Evolutionary conservation across 371 early-diverging fungal species (phyloP).

Genomic region (Syncephalastrum monosporum): DNA sequence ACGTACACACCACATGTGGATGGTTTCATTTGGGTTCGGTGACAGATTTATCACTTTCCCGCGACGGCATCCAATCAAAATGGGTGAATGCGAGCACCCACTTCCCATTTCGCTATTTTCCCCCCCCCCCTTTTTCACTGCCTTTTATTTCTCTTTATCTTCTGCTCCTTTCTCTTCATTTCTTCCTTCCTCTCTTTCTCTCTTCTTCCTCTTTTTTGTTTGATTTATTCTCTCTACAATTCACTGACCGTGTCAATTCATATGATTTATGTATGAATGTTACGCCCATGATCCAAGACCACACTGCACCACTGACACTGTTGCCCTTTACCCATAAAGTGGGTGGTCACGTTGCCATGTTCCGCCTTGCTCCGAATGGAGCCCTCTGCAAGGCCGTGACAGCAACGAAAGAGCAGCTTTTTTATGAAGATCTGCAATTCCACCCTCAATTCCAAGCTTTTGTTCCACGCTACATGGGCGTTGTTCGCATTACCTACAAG

Average conservation of each 20-base stretch:
- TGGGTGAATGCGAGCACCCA: too few relatives aligned
- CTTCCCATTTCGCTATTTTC: not conserved
- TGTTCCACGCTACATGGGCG: slow-evolving; percentile 35
- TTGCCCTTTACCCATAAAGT: slow-evolving; percentile 42
- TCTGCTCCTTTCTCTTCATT: slow-evolving; percentile 3
- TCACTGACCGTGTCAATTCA: not conserved
- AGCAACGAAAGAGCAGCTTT: slow-evolving; percentile 25
- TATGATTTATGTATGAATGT: not conserved
- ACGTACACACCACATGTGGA: too few relatives aligned
- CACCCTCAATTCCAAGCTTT: slow-evolving; percentile 31
- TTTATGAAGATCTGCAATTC: slow-evolving; percentile 27
- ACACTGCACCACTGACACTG: slow-evolving; percentile 24
- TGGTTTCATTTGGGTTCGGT: too few relatives aligned
- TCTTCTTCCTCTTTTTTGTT: slow-evolving; percentile 3
- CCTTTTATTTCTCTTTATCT: not conserved
- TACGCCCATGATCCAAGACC: slow-evolving; percentile 8
- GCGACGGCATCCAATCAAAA: too few relatives aligned
- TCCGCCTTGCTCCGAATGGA: slow-evolving; percentile 32
- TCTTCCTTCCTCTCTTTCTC: slow-evolving; percentile 7
- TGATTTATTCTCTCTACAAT: not conserved
- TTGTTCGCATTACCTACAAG: slow-evolving; percentile 20
- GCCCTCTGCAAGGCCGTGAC: slow-evolving; percentile 40
- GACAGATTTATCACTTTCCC: too few relatives aligned
- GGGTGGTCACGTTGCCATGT: slow-evolving; percentile 43
- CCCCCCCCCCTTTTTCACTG: slow-evolving; percentile 1